Conservation (phyloP, 176 grass and related monocot species). For the Avena eriantha region DNA sequence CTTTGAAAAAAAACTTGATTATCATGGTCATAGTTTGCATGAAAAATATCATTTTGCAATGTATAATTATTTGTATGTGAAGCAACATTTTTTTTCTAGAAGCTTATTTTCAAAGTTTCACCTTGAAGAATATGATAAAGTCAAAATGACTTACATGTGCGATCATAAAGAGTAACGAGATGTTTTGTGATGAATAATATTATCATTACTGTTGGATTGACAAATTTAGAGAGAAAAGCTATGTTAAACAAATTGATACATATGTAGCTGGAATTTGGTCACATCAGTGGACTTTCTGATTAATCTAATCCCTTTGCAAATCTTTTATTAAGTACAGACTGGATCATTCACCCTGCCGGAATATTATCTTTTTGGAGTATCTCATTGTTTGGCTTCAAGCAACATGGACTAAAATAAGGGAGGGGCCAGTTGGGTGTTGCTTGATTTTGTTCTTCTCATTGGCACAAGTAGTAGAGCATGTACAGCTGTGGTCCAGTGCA, state of each 20-base stretch:
- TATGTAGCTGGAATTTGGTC: neutral
- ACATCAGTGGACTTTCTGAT: neutral
- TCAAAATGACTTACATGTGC: neutral
- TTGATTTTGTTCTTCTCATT: neutral
- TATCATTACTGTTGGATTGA: neutral
- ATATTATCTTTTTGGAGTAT: slow-evolving; percentile 39
- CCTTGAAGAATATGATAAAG: neutral
- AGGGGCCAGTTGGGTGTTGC: neutral
- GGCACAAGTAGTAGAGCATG: slow-evolving; percentile 44
- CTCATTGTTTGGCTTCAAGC: slow-evolving; percentile 34
- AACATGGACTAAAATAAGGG: slow-evolving; percentile 25
- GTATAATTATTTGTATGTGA: neutral
- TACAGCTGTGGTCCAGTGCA: slow-evolving; percentile 47
- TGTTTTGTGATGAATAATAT: neutral
- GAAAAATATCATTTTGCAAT: neutral
- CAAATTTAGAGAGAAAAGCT: neutral
- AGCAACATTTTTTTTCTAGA: neutral
- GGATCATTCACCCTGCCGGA: slow-evolving; percentile 9
- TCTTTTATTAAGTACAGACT: neutral
- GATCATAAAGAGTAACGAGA: neutral
- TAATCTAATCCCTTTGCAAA: neutral
- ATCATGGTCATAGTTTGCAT: too few species aligned
- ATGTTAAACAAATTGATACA: neutral
- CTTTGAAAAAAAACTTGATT: too few species aligned
- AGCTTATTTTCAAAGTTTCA: neutral